Base-by-base conservation (phyloP, 176 grass and related monocot genomes). In the Raddia distichophylla region DNA sequence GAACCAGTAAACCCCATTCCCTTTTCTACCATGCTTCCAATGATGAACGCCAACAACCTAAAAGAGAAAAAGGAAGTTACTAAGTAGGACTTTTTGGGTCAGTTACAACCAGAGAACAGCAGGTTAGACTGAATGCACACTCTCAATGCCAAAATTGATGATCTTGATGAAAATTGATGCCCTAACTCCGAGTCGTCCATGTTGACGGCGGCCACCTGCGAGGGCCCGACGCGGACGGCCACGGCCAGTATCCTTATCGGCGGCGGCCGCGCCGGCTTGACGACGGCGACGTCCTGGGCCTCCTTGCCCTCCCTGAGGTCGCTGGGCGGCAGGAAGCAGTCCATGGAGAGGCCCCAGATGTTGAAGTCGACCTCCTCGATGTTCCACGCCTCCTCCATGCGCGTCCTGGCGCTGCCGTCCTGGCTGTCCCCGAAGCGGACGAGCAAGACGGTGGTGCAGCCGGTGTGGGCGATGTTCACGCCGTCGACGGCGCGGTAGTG, bases 331-430 rank as follows among this genome's bases (percentile, higher is more conserved):
- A 99, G 79, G 86, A 95, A 95, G 86, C 96, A 95, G 37, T 99
- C 93, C 82, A 86, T 90, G 75, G 96, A 99, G 0, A 95, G 73
- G 0, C 93, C 96, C 84, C 81, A 78, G 63, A 99, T 91, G 82
- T 99, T 95, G 78, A 99, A 99, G 59, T 99, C 96, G 3, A 93
- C 84, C 88, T 99, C 96, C 82, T 99, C 96, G 22, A 95, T 93
- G 71, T 49, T 73, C 96, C 96, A 99, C 3, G 78, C 20, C 88
- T 99, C 96, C 80, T 99, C 93, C 93, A 95, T 95, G 60, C 91
- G 81, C 59, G 89, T 99, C 83, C 96, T 27, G 12, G 86, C 86
- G 86, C 84, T 93, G 49, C 90, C 85, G 67, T 88, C 86, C 9
- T 78, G 84, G 51, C 70, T 89, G 73, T 95, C 96, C 8, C 96